Base-by-base conservation (phyloP, 352 stramenopile genomes). In the Pythium sukuiense region DNA sequence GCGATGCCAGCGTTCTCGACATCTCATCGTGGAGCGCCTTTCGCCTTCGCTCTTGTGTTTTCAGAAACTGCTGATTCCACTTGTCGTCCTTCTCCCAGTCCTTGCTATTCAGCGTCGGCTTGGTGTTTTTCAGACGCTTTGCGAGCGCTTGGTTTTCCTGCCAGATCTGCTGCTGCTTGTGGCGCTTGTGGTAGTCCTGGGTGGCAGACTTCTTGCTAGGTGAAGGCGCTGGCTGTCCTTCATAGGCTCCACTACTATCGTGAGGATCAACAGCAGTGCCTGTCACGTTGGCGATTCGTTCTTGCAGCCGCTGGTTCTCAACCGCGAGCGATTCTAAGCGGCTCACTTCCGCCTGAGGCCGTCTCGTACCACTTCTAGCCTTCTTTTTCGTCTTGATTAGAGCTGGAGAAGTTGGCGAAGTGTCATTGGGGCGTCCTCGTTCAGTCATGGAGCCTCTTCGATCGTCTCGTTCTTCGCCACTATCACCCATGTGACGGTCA, bases 41-140 rank as follows among this genome's bases (percentile, higher is more conserved):
- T 6, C 84, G 73, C 5, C 79, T 61, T 41, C 65, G 81, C 55
- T 92, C 80, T 26, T 90, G 78, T 1, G 69, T 79, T 65, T 76
- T 85, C 4, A 90, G 64, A 26, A 84, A 90, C 6, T 89, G 72
- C 61, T 90, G 80, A 24, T 86, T 87, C 76, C 81, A 83, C 62
- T 92, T 88, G 39, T 79, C 79, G 39, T 90, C 83, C 58, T 85
- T 86, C 60, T 89, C 72, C 83, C 81, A 90, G 57, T 88, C 74
- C 37, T 90, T 89, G 45, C 69, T 81, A 12, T 79, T 81, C 3
- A 92, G 69, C 2, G 85, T 92, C 13, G 78, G 66, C 60, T 90
- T 93, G 2, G 83, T 78, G 37, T 74, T 88, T 9, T 79, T 73
- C 13, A 93, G 63, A 7, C 85, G 80, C 65, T 90, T 90, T 5